Base-by-base conservation (phyloP, 306 rosid species). In the Cucumis melo region DNA sequence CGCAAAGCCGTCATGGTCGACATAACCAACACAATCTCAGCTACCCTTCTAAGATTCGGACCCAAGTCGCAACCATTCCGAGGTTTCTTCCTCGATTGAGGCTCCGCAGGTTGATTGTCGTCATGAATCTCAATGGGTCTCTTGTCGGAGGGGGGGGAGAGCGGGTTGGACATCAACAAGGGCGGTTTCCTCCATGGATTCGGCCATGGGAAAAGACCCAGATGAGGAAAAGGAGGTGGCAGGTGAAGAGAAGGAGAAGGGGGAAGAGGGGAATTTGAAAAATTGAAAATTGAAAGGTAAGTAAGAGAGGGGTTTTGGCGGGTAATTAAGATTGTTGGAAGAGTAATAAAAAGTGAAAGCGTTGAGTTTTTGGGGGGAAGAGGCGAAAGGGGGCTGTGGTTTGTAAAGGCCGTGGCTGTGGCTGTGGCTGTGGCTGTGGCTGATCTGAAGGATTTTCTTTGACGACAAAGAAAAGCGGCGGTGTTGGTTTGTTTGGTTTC, bases 1-100 rank as follows among this genome's bases (percentile, higher is more conserved):
- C 99, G 92, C 78, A 94, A 80, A 39, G 85, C 75, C 48, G 93
- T 86, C 99, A 94, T 88, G 2, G 96, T 83, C 10, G 96, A 92
- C 83, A 94, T 61, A 24, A 87, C 97, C 75, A 94, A 61, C 64
- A 94, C 93, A 84, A 94, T 90, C 89, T 92, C 96, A 77, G 99
- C 99, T 74, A 94, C 98, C 78, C 92, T 82, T 90, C 83, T 90
- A 67, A 90, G 81, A 32, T 81, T 86, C 14, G 53, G 66, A 19
- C 32, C 81, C 4, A 57, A 10, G 7, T 78, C 57, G 53, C 21
- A 58, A 21, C 74, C 90, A 10, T 78, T 58, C 79, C 86, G 89
- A 5, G 92, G 79, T 87, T 79, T 92, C 91, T 92, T 90, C 58
- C 59, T 78, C 54, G 62, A 71, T 20, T 71, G 88, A 42, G 82